Base-by-base conservation (phyloP, 768 basidiomycete species). In the Tricholoma saponaceum region DNA sequence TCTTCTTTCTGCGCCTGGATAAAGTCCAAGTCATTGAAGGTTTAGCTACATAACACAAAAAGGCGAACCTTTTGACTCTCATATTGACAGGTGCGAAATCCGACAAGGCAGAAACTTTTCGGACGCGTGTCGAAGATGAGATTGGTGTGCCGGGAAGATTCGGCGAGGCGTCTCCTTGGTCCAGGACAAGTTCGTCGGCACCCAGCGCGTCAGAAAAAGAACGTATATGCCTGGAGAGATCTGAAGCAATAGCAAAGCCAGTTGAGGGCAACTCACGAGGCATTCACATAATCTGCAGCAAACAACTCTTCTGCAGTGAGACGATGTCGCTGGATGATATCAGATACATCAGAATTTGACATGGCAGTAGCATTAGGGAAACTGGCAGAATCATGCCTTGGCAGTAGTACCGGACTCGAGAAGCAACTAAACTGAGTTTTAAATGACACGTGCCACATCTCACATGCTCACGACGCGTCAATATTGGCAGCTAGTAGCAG, bases 41-140 rank as follows among this genome's bases (percentile, higher is more conserved):
- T 44, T n/a, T 7, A 9, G 5, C 13, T 30, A n/a, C 2, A 18
- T 30, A 9, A 13, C 47, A 23, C 13, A 14, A 50, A 18, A 30
- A 33, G 23, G 30, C 46, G 60, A 75, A 92, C 92, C 82, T 84
- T 69, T 83, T 87, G 18, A 98, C 86, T 67, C 79, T 87, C 62
- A 92, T 72, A 68, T 97, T 92, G 23, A 98, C 84, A 0, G 96
- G 97, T 5, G 95, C 92, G 63, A 92, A 94, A 68, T 95, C 93
- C 1, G 86, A 89, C 51, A 92, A 73, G 1, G 92, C 91, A 52
- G 89, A 85, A 5, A 95, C 84, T 72, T 92, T 94, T 66, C 84
- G 81, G 22, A 92, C 80, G 16, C 90, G 85, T 5, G 65, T 66
- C 62, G 70, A 60, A 51, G 61, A 62, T 39, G 67, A 64, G 39